Conservation (phyloP, 2,329 filamentous ascomycete genomes). For the Sporothrix sp. region DNA sequence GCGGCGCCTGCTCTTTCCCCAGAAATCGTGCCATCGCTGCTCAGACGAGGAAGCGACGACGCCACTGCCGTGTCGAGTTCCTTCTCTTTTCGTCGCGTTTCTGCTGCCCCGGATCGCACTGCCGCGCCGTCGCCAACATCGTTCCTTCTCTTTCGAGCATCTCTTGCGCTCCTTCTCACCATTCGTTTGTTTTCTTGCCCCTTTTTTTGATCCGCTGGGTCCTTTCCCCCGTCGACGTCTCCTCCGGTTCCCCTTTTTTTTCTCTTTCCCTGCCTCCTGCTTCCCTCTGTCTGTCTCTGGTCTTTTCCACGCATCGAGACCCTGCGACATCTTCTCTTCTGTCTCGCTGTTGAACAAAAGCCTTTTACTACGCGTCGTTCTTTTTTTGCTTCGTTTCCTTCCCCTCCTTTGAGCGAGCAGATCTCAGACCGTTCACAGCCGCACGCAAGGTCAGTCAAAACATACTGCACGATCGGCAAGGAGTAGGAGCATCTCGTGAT, state of each 20-base stretch:
- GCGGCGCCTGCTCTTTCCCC: slow-evolving; percentile 10
- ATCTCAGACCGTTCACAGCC: too few species aligned
- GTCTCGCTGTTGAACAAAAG: too few species aligned
- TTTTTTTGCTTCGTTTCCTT: background rate
- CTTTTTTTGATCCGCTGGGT: too few species aligned
- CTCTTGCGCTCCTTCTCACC: background rate
- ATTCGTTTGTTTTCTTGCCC: background rate
- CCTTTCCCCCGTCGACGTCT: too few species aligned
- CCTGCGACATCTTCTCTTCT: too few species aligned
- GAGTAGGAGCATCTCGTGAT: too few species aligned
- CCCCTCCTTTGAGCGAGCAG: background rate
- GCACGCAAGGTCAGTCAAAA: too few species aligned
- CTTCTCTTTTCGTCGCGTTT: background rate
- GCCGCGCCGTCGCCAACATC: background rate
- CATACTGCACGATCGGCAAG: too few species aligned
- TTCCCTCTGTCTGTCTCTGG: background rate
- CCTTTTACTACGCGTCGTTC: too few species aligned
- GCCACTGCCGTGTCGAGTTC: background rate
- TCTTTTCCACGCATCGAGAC: too few species aligned
- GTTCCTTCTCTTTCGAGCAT: background rate
- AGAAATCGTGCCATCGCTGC: background rate
- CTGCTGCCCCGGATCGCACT: too few species aligned
- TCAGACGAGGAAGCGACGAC: background rate
- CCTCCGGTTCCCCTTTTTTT: background rate
- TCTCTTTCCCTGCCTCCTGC: background rate